phyloP scores from a whole-genome alignment of 2,329 filamentous ascomycete species.

The Byssoonygena ceratinophila region DNA sequence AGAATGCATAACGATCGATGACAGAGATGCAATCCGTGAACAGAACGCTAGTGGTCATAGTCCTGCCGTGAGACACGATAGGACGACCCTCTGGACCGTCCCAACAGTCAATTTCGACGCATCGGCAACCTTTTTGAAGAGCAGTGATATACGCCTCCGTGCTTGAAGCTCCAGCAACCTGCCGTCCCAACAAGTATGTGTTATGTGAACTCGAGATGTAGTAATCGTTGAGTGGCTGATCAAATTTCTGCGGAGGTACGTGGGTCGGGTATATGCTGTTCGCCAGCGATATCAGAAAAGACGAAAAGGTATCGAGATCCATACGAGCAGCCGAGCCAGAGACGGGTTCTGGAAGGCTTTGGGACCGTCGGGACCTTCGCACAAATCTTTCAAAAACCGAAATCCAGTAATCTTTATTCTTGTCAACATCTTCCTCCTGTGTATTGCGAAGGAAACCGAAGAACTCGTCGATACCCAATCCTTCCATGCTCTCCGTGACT shows the following conservation, averaged over 20 bases:
- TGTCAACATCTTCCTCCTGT: constrained; percentile 66
- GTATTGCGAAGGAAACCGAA: constrained; percentile 59
- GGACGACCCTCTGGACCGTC: constrained; percentile 81
- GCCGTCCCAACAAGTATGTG: constrained; percentile 85
- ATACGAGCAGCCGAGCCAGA: constrained; percentile 49
- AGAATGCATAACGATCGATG: constrained; percentile 90
- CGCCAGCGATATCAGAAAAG: constrained; percentile 62
- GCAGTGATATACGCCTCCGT: constrained; percentile 91
- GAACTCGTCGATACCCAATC: constrained; percentile 64
- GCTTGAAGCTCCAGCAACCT: constrained; percentile 81
- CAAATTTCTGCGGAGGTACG: constrained; percentile 53
- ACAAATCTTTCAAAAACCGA: constrained; percentile 60
- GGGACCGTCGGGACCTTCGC: constrained; percentile 46
- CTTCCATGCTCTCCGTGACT: constrained; percentile 48
- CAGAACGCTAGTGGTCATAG: constrained; percentile 74
- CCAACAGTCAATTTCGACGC: constrained; percentile 97
- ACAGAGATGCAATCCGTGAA: constrained; percentile 88
- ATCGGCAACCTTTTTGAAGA: constrained; percentile 78
- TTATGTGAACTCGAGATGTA: constrained; percentile 98
- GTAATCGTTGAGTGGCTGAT: constrained; percentile 88
- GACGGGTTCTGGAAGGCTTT: constrained; percentile 33
- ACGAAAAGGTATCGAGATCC: constrained; percentile 66
- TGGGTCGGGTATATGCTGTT: constrained; percentile 58
- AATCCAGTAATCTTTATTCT: constrained; percentile 57
- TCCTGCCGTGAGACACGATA: constrained; percentile 81